Percentiles rank a stretch among this genome's conserved stretches.
phyloP scores from a whole-genome alignment of 257 asterid species.

The Nicotiana noctiflora region DNA sequence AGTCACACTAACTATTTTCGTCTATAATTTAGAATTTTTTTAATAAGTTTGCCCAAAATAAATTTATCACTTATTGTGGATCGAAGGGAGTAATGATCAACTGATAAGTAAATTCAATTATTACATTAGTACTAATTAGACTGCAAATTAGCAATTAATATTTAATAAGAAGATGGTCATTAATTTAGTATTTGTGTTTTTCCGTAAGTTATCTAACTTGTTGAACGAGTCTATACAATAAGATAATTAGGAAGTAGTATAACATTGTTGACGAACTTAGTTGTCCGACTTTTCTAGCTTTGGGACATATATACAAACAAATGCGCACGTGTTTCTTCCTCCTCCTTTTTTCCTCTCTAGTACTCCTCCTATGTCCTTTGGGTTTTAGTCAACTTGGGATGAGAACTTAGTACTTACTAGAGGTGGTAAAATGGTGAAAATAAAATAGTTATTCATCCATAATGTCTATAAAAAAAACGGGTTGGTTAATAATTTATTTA shows the following conservation, averaged over 20 bases:
- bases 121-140: not conserved
- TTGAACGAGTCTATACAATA: not conserved
- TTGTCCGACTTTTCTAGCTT: not conserved
- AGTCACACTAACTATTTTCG: no score
- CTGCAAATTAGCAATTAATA: not conserved
- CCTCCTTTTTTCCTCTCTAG: no score
- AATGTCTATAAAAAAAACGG: no score
- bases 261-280: not conserved
- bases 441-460: no score
- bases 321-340: not conserved
- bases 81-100: not conserved
- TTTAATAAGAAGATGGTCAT: not conserved
- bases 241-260: not conserved
- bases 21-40: no score
- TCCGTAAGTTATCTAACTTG: not conserved
- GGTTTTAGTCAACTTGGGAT: not conserved
- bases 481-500: no score
- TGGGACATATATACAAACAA: not conserved
- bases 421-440: no score
- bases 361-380: not conserved
- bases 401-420: no score
- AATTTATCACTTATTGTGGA: no score
- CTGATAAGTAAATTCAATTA: not conserved
- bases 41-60: no score
- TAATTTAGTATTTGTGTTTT: not conserved